Percentiles rank a stretch among this genome's conserved stretches.
Conservation (phyloP, 805 yeast species). For the Grigorovia jiainica region DNA sequence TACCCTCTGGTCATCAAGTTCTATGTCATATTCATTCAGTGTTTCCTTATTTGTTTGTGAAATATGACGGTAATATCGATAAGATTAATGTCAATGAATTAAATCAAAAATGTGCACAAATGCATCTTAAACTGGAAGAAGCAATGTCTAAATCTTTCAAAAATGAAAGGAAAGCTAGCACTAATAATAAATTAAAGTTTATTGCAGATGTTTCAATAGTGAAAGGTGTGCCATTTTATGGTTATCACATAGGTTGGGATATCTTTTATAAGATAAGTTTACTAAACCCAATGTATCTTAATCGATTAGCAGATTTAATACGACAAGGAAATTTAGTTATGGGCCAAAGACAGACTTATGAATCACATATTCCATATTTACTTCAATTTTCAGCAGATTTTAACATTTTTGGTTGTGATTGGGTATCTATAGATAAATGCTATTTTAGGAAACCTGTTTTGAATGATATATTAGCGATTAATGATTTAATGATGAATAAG, state of each 20-base stretch:
- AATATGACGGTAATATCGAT: conserved; percentile 38
- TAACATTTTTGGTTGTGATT: conserved; percentile 76
- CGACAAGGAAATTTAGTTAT: conserved; percentile 36
- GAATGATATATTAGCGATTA: conserved; percentile 22
- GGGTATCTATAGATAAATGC: conserved; percentile 44
- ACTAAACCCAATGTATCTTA: conserved; percentile 49
- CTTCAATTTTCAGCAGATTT: conserved; percentile 77
- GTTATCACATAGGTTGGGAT: conserved; percentile 60
- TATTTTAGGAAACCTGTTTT: conserved; percentile 52
- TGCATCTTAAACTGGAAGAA: conserved; percentile 39
- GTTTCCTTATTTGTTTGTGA: conserved; percentile 71
- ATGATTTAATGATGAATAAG: conserved; percentile 24
- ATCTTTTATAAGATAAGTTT: conserved; percentile 60
- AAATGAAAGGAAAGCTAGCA: conserved; percentile 11
- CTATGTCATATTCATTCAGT: conserved; percentile 73
- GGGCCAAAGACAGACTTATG: conserved; percentile 44
- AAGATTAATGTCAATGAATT: conserved; percentile 19
- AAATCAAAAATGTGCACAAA: conserved; percentile 28
- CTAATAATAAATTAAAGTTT: conserved; percentile 26
- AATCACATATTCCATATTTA: conserved; percentile 69
- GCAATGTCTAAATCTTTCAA: conserved; percentile 32
- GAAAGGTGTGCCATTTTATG: conserved; percentile 75
- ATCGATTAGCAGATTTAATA: conserved; percentile 44
- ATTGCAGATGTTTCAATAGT: conserved; percentile 57
- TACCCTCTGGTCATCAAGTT: conserved; percentile 49